phyloP scores from a whole-genome alignment of 148 eudicot genomes.

The Silene conica region DNA sequence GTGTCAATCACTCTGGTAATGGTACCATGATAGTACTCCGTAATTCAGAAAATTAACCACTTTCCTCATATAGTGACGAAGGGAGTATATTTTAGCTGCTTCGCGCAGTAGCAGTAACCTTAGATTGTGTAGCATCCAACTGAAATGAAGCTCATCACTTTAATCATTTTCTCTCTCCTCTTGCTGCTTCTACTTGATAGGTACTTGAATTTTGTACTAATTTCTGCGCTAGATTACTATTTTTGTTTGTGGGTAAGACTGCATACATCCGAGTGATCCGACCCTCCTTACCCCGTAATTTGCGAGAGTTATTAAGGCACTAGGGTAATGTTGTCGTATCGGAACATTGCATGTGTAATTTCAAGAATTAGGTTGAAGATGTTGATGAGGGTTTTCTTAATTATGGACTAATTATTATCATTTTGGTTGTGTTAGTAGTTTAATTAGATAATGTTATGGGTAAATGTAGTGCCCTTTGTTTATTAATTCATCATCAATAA shows the following conservation, averaged over 20 bases:
- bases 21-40: too few relatives aligned
- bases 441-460: too few relatives aligned
- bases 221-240: neutral
- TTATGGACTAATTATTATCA: neutral
- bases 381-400: neutral
- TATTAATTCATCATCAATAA: neutral
- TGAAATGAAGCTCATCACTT: conserved; percentile 16
- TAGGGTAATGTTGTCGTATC: too few relatives aligned
- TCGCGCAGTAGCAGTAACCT: too few relatives aligned
- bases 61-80: too few relatives aligned
- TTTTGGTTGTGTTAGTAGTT: neutral
- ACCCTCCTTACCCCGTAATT: too few relatives aligned
- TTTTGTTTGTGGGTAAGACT: conserved; percentile 2
- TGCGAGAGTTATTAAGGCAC: too few relatives aligned
- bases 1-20: too few relatives aligned
- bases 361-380: neutral
- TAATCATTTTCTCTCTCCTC: conserved; percentile 10
- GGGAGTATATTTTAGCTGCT: neutral
- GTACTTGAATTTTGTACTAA: neutral
- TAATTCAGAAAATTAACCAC: too few relatives aligned
- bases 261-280: too few relatives aligned
- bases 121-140: neutral
- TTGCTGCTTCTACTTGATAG: conserved; percentile 25
- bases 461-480: neutral
- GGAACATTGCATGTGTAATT: neutral